Conservation (phyloP, 345 rosid genomes). For the Eucalyptus cladocalyx region DNA sequence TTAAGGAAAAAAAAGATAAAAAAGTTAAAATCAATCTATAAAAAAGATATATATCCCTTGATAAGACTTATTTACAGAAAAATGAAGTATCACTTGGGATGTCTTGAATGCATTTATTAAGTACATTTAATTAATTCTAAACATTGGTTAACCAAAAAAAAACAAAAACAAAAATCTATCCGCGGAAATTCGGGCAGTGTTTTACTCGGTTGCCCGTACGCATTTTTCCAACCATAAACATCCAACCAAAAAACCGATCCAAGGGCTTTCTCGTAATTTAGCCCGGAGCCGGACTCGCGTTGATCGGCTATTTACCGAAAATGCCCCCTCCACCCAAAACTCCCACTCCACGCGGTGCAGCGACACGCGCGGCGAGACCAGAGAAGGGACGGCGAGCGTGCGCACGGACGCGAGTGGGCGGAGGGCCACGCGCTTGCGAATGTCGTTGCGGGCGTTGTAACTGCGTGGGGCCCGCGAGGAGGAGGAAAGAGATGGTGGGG, state of each 20-base stretch:
- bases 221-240: not conserved
- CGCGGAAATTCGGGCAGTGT: not conserved
- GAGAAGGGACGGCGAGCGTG: not conserved
- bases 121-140: not conserved
- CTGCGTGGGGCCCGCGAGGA: not conserved
- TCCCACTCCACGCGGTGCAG: not conserved
- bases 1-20: no score
- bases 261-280: not conserved
- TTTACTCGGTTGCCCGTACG: not conserved
- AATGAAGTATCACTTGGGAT: not conserved
- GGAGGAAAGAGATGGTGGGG: not conserved
- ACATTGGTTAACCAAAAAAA: not conserved
- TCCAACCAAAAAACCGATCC: not conserved
- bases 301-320: not conserved
- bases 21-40: not conserved
- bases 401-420: not conserved
- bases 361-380: not conserved
- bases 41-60: not conserved
- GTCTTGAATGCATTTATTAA: not conserved
- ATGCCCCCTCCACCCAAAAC: not conserved
- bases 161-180: not conserved
- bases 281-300: not conserved
- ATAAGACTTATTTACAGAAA: not conserved
- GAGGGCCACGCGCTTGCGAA: not conserved
- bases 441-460: not conserved